A percentile compares a stretch with the other conserved stretches of the same genome.
Conservation (phyloP, 2,329 filamentous ascomycete species). For the Neophaeococcomyces mojaviensis region DNA sequence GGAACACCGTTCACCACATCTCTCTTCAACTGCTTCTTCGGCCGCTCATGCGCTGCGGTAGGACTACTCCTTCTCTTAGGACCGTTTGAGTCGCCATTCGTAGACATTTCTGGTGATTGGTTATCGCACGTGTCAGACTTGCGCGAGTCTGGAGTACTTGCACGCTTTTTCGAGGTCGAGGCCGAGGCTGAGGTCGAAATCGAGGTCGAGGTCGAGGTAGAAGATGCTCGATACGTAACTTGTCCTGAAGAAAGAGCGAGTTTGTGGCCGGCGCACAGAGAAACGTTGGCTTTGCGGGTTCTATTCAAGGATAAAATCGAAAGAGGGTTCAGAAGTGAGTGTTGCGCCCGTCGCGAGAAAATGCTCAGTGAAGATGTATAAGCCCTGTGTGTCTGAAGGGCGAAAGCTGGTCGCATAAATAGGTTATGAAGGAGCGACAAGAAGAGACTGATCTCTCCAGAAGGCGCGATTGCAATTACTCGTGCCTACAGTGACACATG, state of each 20-base stretch:
- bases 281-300: too few relatives aligned
- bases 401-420: conserved; percentile 2
- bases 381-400: conserved; percentile 1
- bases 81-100: conserved; percentile 39
- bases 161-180: conserved; percentile 6
- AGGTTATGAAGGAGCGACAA: neutral
- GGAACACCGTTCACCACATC: conserved; percentile 31
- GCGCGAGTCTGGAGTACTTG: neutral
- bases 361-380: neutral
- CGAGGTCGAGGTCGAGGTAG: conserved; percentile 4
- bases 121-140: neutral
- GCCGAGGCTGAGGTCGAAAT: neutral
- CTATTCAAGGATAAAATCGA: too few relatives aligned
- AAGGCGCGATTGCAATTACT: neutral
- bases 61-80: conserved; percentile 51
- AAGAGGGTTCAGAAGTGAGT: too few relatives aligned
- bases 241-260: too few relatives aligned
- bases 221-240: neutral
- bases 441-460: neutral
- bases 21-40: conserved; percentile 48
- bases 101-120: conserved; percentile 36
- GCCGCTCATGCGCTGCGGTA: conserved; percentile 42
- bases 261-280: too few relatives aligned
- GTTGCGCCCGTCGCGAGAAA: neutral
- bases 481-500: neutral